Evolutionary conservation across 495 filamentous ascomycete species (phyloP).

Genomic region (Staphylotrichum tortipilum): DNA sequence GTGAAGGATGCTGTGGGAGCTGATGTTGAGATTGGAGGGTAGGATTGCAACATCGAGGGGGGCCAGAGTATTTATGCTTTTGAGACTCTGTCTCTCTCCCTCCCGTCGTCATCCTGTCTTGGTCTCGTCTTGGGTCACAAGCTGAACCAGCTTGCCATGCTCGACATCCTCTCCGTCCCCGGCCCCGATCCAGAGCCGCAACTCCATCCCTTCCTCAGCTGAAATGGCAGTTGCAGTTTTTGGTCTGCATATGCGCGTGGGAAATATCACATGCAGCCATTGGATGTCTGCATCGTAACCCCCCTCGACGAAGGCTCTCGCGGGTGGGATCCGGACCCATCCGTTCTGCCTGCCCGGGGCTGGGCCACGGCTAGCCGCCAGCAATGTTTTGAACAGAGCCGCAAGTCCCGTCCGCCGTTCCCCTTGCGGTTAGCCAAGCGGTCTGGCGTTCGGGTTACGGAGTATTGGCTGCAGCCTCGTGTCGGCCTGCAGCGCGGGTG

Average conservation of each 20-base stretch:
- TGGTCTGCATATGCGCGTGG: constrained; percentile 1
- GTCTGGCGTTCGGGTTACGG: background rate
- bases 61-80: constrained; percentile 3
- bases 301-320: no score
- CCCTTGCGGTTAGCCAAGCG: constrained; percentile 1
- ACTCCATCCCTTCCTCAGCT: background rate
- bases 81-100: background rate
- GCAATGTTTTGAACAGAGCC: constrained; percentile 3
- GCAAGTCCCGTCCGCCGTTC: background rate
- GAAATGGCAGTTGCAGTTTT: background rate
- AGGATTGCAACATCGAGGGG: constrained; percentile 8
- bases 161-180: no score
- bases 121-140: no score
- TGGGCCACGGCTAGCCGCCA: background rate
- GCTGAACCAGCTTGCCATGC: no score
- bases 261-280: constrained; percentile 12
- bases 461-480: background rate
- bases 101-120: background rate
- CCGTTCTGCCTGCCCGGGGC: no score
- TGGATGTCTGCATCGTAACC: background rate
- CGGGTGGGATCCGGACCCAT: background rate
- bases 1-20: background rate
- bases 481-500: constrained; percentile 3
- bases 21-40: constrained; percentile 2
- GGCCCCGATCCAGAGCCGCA: background rate